Evolutionary conservation across 192 early-diverging fungal genomes (phyloP).

Genomic region (Gaertneriomyces sp.): DNA sequence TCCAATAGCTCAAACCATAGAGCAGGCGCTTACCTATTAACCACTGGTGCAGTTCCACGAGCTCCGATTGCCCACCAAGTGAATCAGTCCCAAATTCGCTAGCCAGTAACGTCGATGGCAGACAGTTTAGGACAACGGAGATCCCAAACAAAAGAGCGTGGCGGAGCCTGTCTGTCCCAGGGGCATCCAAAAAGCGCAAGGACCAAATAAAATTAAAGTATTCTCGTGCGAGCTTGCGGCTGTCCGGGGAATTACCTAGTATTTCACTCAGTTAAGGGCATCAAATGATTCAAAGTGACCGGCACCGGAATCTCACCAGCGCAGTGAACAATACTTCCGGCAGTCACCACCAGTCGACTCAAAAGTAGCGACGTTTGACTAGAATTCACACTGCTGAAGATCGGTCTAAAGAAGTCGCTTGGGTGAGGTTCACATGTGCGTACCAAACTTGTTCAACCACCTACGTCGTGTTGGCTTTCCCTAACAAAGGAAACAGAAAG

Average conservation of each 20-base stretch:
- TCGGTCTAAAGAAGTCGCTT: too few species aligned
- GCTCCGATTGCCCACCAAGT: not conserved
- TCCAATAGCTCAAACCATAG: not conserved
- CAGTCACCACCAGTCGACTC: constrained; percentile 10
- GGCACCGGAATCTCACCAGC: not conserved
- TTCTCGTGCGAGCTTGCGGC: constrained; percentile 5
- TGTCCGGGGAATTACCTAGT: constrained; percentile 4
- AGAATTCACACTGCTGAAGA: too few species aligned
- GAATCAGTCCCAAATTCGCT: constrained; percentile 9
- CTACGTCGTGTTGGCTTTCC: not conserved
- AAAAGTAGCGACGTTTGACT: not conserved
- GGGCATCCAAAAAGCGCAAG: constrained; percentile 7
- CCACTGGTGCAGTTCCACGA: constrained; percentile 9
- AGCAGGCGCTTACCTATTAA: constrained; percentile 3
- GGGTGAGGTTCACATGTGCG: too few species aligned
- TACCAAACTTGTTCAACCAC: too few species aligned
- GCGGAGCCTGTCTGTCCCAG: not conserved
- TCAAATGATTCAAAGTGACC: not conserved
- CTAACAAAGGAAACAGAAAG: constrained; percentile 2
- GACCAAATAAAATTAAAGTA: constrained; percentile 21
- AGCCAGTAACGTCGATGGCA: constrained; percentile 2
- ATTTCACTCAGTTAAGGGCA: not conserved
- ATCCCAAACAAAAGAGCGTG: constrained; percentile 13
- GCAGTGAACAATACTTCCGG: constrained; percentile 10
- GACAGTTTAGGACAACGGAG: not conserved